Conservation (phyloP, 306 rosid species). For the Nissolia schottii region DNA sequence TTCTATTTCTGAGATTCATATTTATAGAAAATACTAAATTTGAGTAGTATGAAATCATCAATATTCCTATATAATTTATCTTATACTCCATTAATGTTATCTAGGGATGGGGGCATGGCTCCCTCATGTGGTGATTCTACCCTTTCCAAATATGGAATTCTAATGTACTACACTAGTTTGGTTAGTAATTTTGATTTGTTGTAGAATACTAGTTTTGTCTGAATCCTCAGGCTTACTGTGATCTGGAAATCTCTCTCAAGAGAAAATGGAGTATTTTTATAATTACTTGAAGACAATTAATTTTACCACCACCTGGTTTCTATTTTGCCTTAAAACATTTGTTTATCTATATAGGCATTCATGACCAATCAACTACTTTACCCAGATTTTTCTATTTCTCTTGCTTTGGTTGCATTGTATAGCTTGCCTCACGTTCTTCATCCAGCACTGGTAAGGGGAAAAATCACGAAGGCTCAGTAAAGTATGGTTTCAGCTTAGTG, state of each 20-base stretch:
- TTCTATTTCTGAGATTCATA: slow-evolving; percentile 6
- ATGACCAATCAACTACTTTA: slow-evolving; percentile 16
- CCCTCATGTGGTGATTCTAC: not conserved
- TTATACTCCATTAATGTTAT: not conserved
- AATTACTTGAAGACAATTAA: not conserved
- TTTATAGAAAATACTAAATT: not conserved
- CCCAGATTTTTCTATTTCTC: slow-evolving; percentile 21
- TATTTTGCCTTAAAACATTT: not conserved
- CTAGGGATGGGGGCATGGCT: not conserved
- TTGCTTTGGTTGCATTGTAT: slow-evolving; percentile 22
- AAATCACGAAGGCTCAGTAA: slow-evolving; percentile 61
- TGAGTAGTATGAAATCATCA: not conserved
- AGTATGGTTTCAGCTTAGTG: slow-evolving; percentile 78
- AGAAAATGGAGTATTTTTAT: not conserved
- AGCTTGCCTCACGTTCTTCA: slow-evolving; percentile 58
- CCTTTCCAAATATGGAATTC: slow-evolving; percentile 3
- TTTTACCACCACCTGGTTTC: not conserved
- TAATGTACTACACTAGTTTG: slow-evolving; percentile 3
- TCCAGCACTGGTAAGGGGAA: slow-evolving; percentile 82
- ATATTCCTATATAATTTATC: slow-evolving; percentile 7
- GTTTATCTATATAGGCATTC: slow-evolving; percentile 11
- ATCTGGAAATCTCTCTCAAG: slow-evolving; percentile 9
- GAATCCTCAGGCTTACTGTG: not conserved
- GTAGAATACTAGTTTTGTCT: slow-evolving; percentile 7
- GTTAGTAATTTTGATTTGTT: not conserved